These are phyloP conservation scores for Rhizopogon roseolus DNA, from an alignment of 768 basidiomycete genomes.

Conservation along the genomic window DNA sequence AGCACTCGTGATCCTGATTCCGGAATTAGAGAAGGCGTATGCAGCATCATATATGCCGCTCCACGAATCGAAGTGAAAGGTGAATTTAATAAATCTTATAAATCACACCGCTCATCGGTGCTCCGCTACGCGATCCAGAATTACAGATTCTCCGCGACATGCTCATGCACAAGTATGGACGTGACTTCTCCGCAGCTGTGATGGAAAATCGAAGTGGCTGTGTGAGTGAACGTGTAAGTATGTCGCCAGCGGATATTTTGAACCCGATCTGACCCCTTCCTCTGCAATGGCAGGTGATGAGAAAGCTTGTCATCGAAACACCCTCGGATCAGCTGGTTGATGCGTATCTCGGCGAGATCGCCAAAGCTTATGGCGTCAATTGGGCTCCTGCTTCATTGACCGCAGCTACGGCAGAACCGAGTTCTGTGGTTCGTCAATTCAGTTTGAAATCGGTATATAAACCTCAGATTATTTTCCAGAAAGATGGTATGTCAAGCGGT, in stretches of 20 bases:
- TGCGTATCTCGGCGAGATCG: conserved; percentile 85
- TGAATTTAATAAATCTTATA: conserved; percentile 16
- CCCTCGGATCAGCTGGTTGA: conserved; percentile 77
- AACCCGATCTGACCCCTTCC: neutral
- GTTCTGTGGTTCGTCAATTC: conserved; percentile 33
- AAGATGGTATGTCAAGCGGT: conserved; percentile 1
- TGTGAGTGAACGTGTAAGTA: conserved; percentile 78
- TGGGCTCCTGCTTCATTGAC: conserved; percentile 46
- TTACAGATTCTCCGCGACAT: conserved; percentile 88
- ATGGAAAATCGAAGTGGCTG: conserved; percentile 81
- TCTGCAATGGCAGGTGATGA: conserved; percentile 50
- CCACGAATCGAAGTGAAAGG: conserved; percentile 90
- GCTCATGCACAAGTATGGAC: conserved; percentile 93
- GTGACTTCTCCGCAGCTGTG: conserved; percentile 80
- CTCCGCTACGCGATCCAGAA: conserved; percentile 40
- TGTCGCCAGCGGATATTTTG: neutral
- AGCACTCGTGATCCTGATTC: conserved; percentile 85
- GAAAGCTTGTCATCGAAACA: conserved; percentile 65
- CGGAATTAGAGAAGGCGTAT: conserved; percentile 82
- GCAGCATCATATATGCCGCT: conserved; percentile 85
- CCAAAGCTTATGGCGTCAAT: conserved; percentile 75
- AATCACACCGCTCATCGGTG: conserved; percentile 2
- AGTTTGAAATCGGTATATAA: neutral
- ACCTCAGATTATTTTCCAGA: neutral
- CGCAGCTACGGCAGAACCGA: conserved; percentile 28